These are phyloP conservation scores for Torulaspora quercuum DNA, from an alignment of 805 yeast genomes.

Conservation along the genomic window DNA sequence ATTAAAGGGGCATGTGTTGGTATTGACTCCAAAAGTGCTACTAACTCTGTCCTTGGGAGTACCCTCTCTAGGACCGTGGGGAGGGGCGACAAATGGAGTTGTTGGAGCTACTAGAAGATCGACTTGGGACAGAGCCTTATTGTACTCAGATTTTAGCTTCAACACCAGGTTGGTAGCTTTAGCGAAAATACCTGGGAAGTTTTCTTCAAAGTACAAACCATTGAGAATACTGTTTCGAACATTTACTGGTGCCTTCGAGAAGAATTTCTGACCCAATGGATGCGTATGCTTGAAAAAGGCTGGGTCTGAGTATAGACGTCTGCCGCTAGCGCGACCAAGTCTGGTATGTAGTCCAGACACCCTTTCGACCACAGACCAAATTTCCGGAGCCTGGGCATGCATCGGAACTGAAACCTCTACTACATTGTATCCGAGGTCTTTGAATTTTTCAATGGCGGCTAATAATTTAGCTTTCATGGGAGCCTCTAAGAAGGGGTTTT, in stretches of 20 bases:
- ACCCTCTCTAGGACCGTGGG: slow-evolving; percentile 29
- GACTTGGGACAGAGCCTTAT: slow-evolving; percentile 30
- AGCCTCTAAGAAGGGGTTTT: slow-evolving; percentile 35
- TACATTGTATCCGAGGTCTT: slow-evolving; percentile 36
- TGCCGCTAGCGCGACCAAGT: slow-evolving; percentile 15
- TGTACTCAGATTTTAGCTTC: slow-evolving; percentile 36
- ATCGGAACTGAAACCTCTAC: slow-evolving; percentile 38
- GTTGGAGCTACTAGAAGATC: slow-evolving; percentile 39
- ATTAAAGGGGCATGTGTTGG: slow-evolving; percentile 39
- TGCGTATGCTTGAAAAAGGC: slow-evolving; percentile 20
- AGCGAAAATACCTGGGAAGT: slow-evolving; percentile 36
- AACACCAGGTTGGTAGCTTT: slow-evolving; percentile 36
- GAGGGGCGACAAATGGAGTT: slow-evolving; percentile 31
- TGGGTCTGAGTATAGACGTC: slow-evolving; percentile 18
- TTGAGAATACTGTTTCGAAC: slow-evolving; percentile 28
- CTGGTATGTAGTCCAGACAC: slow-evolving; percentile 21
- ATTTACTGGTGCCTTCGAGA: slow-evolving; percentile 16
- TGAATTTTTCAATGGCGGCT: slow-evolving; percentile 33
- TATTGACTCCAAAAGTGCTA: slow-evolving; percentile 37
- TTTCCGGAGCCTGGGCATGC: slow-evolving; percentile 38
- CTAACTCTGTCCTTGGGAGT: slow-evolving; percentile 29
- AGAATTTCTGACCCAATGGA: slow-evolving; percentile 20
- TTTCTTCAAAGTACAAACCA: slow-evolving; percentile 34
- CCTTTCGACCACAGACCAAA: slow-evolving; percentile 39
- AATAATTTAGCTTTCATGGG: slow-evolving; percentile 30